Evolutionary conservation across 1,139 yeast species (phyloP).

Genomic region (Eremothecium gossypii): DNA sequence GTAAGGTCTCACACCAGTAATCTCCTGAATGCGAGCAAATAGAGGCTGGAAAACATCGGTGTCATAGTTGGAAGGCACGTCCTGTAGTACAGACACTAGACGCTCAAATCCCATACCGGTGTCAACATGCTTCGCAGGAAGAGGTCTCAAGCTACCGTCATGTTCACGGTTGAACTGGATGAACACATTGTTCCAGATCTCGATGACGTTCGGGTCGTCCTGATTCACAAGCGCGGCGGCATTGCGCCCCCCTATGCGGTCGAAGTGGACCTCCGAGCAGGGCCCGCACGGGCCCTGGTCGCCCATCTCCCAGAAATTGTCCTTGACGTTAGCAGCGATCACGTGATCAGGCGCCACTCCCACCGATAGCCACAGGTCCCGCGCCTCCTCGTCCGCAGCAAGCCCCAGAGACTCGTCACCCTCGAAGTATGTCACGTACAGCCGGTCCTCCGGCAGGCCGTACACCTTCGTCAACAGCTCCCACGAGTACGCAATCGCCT

Average conservation of each 20-base stretch:
- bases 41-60: conserved; percentile 93
- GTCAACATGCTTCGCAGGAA: conserved; percentile 92
- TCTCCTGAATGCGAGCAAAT: conserved; percentile 75
- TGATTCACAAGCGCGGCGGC: conserved; percentile 82
- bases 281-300: conserved; percentile 99
- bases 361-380: conserved; percentile 69
- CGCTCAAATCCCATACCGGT: conserved; percentile 99
- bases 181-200: conserved; percentile 95
- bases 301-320: conserved; percentile 99
- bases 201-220: conserved; percentile 97
- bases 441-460: conserved; percentile 64
- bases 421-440: conserved; percentile 92
- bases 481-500: conserved; percentile 86
- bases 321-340: conserved; percentile 80
- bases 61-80: conserved; percentile 86
- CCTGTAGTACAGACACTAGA: conserved; percentile 86
- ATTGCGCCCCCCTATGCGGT: conserved; percentile 95
- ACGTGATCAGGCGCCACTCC: conserved; percentile 92
- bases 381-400: conserved; percentile 91
- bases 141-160: conserved; percentile 65
- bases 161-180: conserved; percentile 94
- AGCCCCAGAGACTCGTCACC: conserved; percentile 82
- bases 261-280: conserved; percentile 94
- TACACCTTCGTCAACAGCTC: conserved; percentile 78
- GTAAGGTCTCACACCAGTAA: conserved; percentile 87